These are phyloP conservation scores for Ehretia macrophylla DNA, from an alignment of 257 asterid species.

Conservation along the genomic window DNA sequence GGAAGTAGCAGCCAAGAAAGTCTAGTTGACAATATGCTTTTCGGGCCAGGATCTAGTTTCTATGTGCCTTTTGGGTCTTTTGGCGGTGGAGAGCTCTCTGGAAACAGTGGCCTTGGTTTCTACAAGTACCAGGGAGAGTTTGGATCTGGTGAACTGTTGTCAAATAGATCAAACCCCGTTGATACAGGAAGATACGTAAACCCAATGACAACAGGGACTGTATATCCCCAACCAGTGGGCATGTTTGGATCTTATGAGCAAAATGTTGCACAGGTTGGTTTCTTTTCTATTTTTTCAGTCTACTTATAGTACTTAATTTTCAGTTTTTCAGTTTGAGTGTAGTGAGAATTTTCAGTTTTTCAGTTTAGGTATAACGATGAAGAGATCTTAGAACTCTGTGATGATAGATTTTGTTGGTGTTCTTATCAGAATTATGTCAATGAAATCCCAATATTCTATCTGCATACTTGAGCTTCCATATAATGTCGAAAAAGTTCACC, in stretches of 20 bases:
- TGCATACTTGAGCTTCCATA: too few relatives aligned
- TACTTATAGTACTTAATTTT: background rate
- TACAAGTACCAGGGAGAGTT: slow-evolving; percentile 74
- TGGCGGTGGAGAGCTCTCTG: slow-evolving; percentile 80
- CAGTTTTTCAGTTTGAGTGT: background rate
- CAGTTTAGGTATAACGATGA: background rate
- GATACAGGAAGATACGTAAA: slow-evolving; percentile 77
- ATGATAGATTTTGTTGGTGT: too few relatives aligned
- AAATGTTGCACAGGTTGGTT: slow-evolving; percentile 79
- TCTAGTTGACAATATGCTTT: slow-evolving; percentile 53
- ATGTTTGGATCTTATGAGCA: slow-evolving; percentile 93
- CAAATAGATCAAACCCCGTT: slow-evolving; percentile 57
- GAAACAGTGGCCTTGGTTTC: slow-evolving; percentile 64
- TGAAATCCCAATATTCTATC: too few relatives aligned
- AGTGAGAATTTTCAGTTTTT: background rate
- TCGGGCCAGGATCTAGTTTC: slow-evolving; percentile 81
- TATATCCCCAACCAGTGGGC: slow-evolving; percentile 83
- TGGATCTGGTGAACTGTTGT: slow-evolving; percentile 63
- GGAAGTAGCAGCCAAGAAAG: slow-evolving; percentile 78
- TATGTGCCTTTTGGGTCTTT: slow-evolving; percentile 85
- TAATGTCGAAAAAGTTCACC: too few relatives aligned
- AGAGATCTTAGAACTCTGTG: too few relatives aligned
- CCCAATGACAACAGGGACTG: slow-evolving; percentile 73
- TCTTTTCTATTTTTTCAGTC: background rate
- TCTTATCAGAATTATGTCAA: too few relatives aligned